A percentile compares a stretch with the other conserved stretches of the same genome.
phyloP scores from a whole-genome alignment of 176 grass and related monocot species.

The Phoenix roebelenii region DNA sequence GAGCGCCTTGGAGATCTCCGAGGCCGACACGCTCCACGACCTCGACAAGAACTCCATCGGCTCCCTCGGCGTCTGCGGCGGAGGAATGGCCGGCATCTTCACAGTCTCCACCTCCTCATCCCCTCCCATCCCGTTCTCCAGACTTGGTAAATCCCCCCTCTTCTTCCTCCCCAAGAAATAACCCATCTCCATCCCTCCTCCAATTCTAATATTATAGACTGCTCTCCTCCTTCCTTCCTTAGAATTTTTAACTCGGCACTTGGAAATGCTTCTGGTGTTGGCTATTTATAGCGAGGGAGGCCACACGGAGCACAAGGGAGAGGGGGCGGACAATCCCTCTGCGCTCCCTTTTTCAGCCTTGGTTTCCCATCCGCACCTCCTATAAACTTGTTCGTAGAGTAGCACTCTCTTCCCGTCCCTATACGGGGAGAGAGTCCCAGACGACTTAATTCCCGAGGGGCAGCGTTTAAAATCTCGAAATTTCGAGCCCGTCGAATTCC shows the following conservation, averaged over 20 bases:
- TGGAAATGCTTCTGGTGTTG: background rate
- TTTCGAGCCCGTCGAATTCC: too few relatives aligned
- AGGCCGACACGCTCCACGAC: slow-evolving; percentile 81
- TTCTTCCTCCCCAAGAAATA: slow-evolving; percentile 11
- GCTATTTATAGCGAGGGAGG: slow-evolving; percentile 18
- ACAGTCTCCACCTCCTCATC: slow-evolving; percentile 22
- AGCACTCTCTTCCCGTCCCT: slow-evolving; percentile 42
- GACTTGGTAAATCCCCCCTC: background rate
- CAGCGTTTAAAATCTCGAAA: too few relatives aligned
- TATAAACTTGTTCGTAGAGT: slow-evolving; percentile 19
- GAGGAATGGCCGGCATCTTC: slow-evolving; percentile 27
- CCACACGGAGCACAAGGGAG: slow-evolving; percentile 53
- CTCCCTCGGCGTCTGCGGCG: slow-evolving; percentile 70
- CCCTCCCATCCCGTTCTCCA: slow-evolving; percentile 18
- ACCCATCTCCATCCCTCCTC: slow-evolving; percentile 24
- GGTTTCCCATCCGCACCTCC: slow-evolving; percentile 5
- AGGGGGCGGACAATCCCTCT: slow-evolving; percentile 50
- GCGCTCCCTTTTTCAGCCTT: slow-evolving; percentile 30
- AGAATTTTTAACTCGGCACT: background rate
- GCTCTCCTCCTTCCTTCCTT: too few relatives aligned
- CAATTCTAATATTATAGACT: too few relatives aligned
- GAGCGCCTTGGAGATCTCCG: slow-evolving; percentile 71
- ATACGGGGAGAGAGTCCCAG: too few relatives aligned
- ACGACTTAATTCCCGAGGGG: too few relatives aligned
- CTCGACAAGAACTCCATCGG: slow-evolving; percentile 71